Evolutionary conservation across 345 rosid genomes (phyloP).

Genomic region (Toxicodendron radicans): DNA sequence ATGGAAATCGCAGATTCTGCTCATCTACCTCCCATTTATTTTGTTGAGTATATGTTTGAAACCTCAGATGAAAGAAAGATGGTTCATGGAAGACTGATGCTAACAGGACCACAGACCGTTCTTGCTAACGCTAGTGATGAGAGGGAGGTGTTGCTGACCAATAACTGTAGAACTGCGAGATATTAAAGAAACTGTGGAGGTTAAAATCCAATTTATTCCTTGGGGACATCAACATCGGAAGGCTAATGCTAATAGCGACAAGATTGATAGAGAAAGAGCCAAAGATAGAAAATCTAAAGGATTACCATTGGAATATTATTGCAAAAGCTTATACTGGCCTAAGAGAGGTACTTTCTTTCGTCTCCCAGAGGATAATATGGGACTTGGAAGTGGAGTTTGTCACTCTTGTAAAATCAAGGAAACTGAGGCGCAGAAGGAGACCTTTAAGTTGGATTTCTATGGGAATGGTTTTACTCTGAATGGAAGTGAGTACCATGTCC

Average conservation of each 20-base stretch:
- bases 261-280: constrained; percentile 45
- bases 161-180: constrained; percentile 51
- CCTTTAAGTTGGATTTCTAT: constrained; percentile 26
- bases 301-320: constrained; percentile 48
- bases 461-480: constrained; percentile 34
- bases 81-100: constrained; percentile 56
- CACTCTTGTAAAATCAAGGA: constrained; percentile 46
- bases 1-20: constrained; percentile 38
- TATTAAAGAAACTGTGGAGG: constrained; percentile 36
- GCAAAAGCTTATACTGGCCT: constrained; percentile 61
- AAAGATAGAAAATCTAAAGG: constrained; percentile 49
- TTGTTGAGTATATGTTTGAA: constrained; percentile 69
- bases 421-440: constrained; percentile 28
- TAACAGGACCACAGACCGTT: constrained; percentile 53
- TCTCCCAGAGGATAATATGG: constrained; percentile 44
- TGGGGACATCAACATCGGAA: constrained; percentile 71
- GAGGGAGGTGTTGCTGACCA: constrained; percentile 61
- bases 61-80: constrained; percentile 42
- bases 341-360: constrained; percentile 64
- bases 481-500: constrained; percentile 43
- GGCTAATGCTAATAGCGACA: constrained; percentile 38
- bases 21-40: constrained; percentile 47
- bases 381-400: constrained; percentile 53
- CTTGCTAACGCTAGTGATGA: constrained; percentile 57
- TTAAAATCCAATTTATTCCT: constrained; percentile 46